Evolutionary conservation across 2,329 filamentous ascomycete species (phyloP), one percentile per base, ranked within the genome.

Genomic region (Chaetomiaceae sp.): DNA sequence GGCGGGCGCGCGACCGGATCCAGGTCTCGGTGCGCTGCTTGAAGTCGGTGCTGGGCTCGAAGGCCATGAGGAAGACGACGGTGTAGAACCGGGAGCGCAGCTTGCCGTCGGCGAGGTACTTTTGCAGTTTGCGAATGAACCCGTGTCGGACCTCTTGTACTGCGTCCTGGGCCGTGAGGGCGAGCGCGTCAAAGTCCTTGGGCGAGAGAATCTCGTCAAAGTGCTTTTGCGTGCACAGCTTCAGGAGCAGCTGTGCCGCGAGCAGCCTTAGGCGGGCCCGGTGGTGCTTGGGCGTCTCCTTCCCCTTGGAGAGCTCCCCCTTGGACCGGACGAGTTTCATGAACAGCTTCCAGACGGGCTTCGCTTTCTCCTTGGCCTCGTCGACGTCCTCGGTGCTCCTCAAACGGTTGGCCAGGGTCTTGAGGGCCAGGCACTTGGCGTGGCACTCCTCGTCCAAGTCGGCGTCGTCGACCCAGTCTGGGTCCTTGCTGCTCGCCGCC

Each of bases 81-180:
- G 89, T 88, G 69, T 95, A 94, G 77, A 95, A 99, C 9, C 92
- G 84, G 12, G 79, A 75, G 1, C 83, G 79, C 2, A 95, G 77
- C 61, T 79, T 83, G 51, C 80, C 81, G 49, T 87, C 82, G 9
- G 88, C 87, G 4, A 97, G 81, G 64, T 95, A 92, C 71, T 95
- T 96, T 71, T 95, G 94, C 37, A 99, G 75, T 63, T 91, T 91
- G 64, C 85, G 83, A 49, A 94, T 79, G 64, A 99, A 97, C 1
- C 81, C 82, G 43, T 79, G 81, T 31, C 94, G 86, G 25, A 97
- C 90, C 59, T 86, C 79, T 2, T 81, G 73, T 46, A 88, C 78
- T 6, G 79, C 77, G 65, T 96, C 91, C 66, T 97, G 92, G 2
- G 88, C 83, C 12, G 96, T 81, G 56, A 89, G 80, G 0, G 91